Evolutionary conservation across 2,329 filamentous ascomycete species (phyloP), one percentile per base, ranked within the genome.

Genomic region (Westerdykella ornata): DNA sequence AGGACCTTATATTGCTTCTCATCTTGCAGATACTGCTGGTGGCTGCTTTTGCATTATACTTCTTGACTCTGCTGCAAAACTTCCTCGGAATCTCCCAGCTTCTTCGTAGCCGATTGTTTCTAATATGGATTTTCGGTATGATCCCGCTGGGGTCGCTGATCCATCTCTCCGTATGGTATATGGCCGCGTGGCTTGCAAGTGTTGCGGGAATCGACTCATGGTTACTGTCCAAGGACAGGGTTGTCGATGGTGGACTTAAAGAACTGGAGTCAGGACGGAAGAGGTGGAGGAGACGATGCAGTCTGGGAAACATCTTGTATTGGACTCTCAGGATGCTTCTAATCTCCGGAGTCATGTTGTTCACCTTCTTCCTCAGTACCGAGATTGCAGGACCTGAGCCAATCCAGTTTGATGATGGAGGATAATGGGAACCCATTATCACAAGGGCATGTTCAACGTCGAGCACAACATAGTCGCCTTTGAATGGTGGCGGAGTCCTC

Each of bases 61-160:
- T 57, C 2, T 46, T 54, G 13, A 46, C 45, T 19, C 22, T 22
- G 7, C 15, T 49, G 2, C 36, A 37, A 7, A 48, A 47, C 17
- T 41, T 56, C 38, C 37, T 57, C 3, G 53, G 53, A 18, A 45
- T 59, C 12, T 47, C 48, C 1, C 28, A 39, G 9, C 48, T 59
- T 7, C 43, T 59, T 8, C 42, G 47, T 2, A 50, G 40, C 28
- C 42, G 46, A 5, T 16, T 59, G 8, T 57, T 57, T 32, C 30
- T 57, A 2, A 48, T 53, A 8, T 57, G 48, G 48, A 39, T 50
- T 0, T 43, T 56, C 13, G 50, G 16, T 2, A 36, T 53, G 12
- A 39, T 57, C 13, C 56, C 56, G 1, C 35, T 45, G n/a, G 41
- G 43, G 4, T 47, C 42, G 5, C 35, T 55, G 3, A 6, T 53